Evolutionary conservation across 352 stramenopile species (phyloP), one percentile per base, ranked within the genome.

Genomic region (Phytophthora sp.): DNA sequence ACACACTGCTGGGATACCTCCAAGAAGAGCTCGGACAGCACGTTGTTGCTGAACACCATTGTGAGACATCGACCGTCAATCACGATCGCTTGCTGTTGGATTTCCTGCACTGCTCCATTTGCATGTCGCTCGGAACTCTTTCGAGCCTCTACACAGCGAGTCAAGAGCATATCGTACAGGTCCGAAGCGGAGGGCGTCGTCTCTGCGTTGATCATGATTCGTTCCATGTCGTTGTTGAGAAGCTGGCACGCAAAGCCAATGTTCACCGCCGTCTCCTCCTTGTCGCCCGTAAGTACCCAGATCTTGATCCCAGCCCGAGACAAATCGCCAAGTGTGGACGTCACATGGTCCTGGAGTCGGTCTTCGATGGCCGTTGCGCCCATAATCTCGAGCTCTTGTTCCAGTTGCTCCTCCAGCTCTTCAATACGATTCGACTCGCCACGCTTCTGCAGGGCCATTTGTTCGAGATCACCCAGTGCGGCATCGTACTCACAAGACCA

Each of bases 251-350:
- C 87, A 77, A 93, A 97, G n/a, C 88, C 93, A 68, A 99, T 98
- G 70, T 99, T 98, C 69, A 99, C 97, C n/a, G 96, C 95, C 0
- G 96, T 99, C 65, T 98, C 94, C 65, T 98, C 89, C 73, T 99
- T 98, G 70, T 96, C 88, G 11, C 88, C 88, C 18, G 88, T 96
- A 13, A 96, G 71, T 20, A 96, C 82, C 88, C 85, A 95, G 36
- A 96, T 89, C 69, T 95, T 94, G 58, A 96, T 85, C 3, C 87
- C 84, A 16, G 88, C 88, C 1, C 71, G 75, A 26, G 87, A 76
- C 16, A 96, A 50, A 41, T 94, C 86, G 2, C 82, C 84, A 13
- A 96, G 88, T 16, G 88, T 93, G 1, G 72, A 76, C 12, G 86
- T 89, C 20, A 95, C 86, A 7, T 87, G 71, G 44, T 92, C 86